Conservation (phyloP, 1,284 basidiomycete species). For the Phellinidium pouzarii region DNA sequence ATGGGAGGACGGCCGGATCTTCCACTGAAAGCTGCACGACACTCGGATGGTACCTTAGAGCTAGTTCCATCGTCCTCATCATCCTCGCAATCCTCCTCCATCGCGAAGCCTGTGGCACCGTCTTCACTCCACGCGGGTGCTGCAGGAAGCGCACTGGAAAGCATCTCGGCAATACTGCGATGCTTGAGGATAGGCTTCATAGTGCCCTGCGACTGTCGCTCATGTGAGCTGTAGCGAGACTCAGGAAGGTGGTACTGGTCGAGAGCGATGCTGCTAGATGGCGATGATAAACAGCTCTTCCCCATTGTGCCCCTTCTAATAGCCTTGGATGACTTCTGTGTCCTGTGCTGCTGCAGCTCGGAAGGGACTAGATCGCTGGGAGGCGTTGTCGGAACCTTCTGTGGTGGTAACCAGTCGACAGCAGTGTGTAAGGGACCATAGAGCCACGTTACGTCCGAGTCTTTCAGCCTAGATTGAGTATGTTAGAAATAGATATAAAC, state of each 20-base stretch:
- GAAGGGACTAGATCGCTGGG: conserved; percentile 21
- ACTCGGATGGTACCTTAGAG: conserved; percentile 22
- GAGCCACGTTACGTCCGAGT: conserved; percentile 98
- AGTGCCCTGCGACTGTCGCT: conserved; percentile 19
- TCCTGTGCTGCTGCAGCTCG: not conserved
- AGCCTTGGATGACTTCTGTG: not conserved
- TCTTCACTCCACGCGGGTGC: conserved; percentile 48
- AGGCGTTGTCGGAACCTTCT: conserved; percentile 31
- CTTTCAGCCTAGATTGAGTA: conserved; percentile 79
- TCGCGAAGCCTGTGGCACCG: conserved; percentile 18
- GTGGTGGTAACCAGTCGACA: conserved; percentile 62
- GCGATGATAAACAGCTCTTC: conserved; percentile 21
- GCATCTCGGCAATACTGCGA: conserved; percentile 86
- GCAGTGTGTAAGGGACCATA: conserved; percentile 96
- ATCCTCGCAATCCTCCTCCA: conserved; percentile 31
- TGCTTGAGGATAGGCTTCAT: conserved; percentile 96
- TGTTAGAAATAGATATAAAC: conserved; percentile 16
- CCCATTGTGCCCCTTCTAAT: conserved; percentile 35
- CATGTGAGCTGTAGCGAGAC: conserved; percentile 2
- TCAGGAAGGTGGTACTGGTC: conserved; percentile 4
- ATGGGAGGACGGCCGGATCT: conserved; percentile 45
- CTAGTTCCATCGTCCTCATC: conserved; percentile 30
- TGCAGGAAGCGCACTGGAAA: conserved; percentile 51
- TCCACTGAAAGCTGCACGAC: conserved; percentile 17
- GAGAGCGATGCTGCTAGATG: conserved; percentile 12